phyloP scores from a whole-genome alignment of 768 basidiomycete genomes.

The Mycena chlorophos region DNA sequence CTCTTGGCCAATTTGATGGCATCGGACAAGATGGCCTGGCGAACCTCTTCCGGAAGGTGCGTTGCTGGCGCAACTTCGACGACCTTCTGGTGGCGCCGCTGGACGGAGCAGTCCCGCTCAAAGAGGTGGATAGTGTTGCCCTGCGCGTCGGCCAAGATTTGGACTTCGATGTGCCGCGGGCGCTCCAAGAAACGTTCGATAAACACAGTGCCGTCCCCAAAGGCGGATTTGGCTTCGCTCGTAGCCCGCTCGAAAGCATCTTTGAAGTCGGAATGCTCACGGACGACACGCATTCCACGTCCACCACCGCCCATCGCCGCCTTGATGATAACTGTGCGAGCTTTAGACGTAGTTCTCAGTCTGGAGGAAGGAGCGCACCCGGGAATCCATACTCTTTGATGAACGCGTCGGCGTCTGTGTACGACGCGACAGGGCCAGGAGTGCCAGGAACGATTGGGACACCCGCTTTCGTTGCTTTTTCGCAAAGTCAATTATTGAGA shows the following conservation, averaged over 20 bases:
- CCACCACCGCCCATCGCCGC: slow-evolving; percentile 99
- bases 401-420: slow-evolving; percentile 81
- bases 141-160: slow-evolving; percentile 84
- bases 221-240: slow-evolving; percentile 92
- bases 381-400: slow-evolving; percentile 97
- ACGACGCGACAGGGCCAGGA: slow-evolving; percentile 84
- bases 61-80: slow-evolving; percentile 98
- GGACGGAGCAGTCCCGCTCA: slow-evolving; percentile 98
- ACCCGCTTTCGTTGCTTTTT: slow-evolving; percentile 87
- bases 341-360: not conserved
- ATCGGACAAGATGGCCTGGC: slow-evolving; percentile 83
- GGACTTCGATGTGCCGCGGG: slow-evolving; percentile 97
- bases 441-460: slow-evolving; percentile 99
- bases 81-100: slow-evolving; percentile 97
- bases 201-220: slow-evolving; percentile 98
- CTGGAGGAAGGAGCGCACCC: slow-evolving; percentile 39
- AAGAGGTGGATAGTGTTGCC: slow-evolving; percentile 98
- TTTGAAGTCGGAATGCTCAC: slow-evolving; percentile 90
- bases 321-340: slow-evolving; percentile 88
- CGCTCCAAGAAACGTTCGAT: slow-evolving; percentile 97
- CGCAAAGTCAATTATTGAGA: slow-evolving; percentile 15
- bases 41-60: slow-evolving; percentile 86
- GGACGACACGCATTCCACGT: slow-evolving; percentile 98
- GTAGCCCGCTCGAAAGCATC: slow-evolving; percentile 88
- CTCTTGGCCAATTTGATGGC: slow-evolving; percentile 94